A percentile compares a stretch with the other conserved stretches of the same genome.
phyloP scores from a whole-genome alignment of 192 early-diverging fungal genomes.

The Entomortierella lignicola region DNA sequence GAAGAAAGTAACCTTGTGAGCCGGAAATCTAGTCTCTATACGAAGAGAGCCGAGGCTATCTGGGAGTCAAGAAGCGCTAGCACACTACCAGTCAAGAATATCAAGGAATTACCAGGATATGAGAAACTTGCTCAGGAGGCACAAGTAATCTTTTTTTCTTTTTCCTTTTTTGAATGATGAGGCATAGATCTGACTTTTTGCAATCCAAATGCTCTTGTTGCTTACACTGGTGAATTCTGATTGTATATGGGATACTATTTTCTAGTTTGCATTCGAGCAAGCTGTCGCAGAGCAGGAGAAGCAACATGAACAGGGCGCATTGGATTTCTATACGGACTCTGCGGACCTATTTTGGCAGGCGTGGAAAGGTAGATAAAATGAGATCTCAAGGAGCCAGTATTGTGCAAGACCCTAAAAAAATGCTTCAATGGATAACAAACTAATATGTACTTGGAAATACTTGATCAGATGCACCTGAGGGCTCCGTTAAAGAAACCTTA shows the following conservation, averaged over 20 bases:
- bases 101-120: constrained; percentile 33
- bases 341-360: constrained; percentile 60
- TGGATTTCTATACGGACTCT: constrained; percentile 63
- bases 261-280: constrained; percentile 49
- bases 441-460: not conserved
- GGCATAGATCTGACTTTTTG: too few species aligned
- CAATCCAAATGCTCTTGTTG: too few species aligned
- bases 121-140: constrained; percentile 47
- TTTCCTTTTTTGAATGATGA: too few species aligned
- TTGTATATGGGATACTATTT: too few species aligned
- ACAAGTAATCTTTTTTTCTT: constrained; percentile 11
- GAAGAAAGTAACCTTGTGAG: constrained; percentile 26
- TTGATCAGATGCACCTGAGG: constrained; percentile 34
- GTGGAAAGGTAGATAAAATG: constrained; percentile 64
- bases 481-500: constrained; percentile 23
- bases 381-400: too few species aligned
- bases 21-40: constrained; percentile 28
- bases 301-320: constrained; percentile 55
- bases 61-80: constrained; percentile 46
- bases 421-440: too few species aligned
- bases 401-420: too few species aligned
- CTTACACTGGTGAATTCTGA: too few species aligned
- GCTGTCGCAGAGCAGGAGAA: constrained; percentile 46
- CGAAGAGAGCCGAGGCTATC: constrained; percentile 33
- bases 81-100: constrained; percentile 26